These are phyloP conservation scores for Coemansia erecta DNA, from an alignment of 192 early-diverging fungal genomes.

Conservation along the genomic window DNA sequence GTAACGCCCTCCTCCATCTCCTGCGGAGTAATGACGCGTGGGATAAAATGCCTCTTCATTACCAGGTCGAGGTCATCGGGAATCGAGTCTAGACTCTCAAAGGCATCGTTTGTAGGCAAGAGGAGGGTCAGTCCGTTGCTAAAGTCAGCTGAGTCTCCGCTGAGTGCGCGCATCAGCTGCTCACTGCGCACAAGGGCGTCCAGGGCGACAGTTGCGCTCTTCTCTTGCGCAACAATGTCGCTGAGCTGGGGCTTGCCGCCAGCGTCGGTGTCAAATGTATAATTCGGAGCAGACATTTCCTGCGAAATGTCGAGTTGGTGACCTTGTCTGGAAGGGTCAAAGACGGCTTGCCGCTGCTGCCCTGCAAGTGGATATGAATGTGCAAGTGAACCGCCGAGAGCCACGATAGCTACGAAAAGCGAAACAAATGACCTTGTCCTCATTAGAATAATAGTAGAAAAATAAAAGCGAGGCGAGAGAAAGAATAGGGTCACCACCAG, in stretches of 20 bases:
- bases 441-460: slow-evolving; percentile 6
- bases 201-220: slow-evolving; percentile 41
- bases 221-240: slow-evolving; percentile 40
- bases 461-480: not conserved
- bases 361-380: slow-evolving; percentile 17
- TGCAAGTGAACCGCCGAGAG: slow-evolving; percentile 11
- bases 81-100: slow-evolving; percentile 20
- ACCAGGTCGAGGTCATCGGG: slow-evolving; percentile 39
- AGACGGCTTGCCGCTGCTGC: slow-evolving; percentile 25
- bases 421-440: slow-evolving; percentile 7
- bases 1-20: slow-evolving; percentile 28
- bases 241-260: slow-evolving; percentile 33
- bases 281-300: slow-evolving; percentile 9
- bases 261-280: slow-evolving; percentile 32
- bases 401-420: slow-evolving; percentile 16
- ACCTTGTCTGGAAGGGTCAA: slow-evolving; percentile 2
- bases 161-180: slow-evolving; percentile 40
- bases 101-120: slow-evolving; percentile 49
- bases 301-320: slow-evolving; percentile 9
- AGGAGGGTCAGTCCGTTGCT: slow-evolving; percentile 34
- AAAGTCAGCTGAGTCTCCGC: slow-evolving; percentile 47
- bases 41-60: slow-evolving; percentile 45
- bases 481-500: not conserved
- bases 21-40: slow-evolving; percentile 23
- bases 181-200: slow-evolving; percentile 47